Evolutionary conservation across 352 stramenopile species (phyloP).

Genomic region (Phytopythium boreale): DNA sequence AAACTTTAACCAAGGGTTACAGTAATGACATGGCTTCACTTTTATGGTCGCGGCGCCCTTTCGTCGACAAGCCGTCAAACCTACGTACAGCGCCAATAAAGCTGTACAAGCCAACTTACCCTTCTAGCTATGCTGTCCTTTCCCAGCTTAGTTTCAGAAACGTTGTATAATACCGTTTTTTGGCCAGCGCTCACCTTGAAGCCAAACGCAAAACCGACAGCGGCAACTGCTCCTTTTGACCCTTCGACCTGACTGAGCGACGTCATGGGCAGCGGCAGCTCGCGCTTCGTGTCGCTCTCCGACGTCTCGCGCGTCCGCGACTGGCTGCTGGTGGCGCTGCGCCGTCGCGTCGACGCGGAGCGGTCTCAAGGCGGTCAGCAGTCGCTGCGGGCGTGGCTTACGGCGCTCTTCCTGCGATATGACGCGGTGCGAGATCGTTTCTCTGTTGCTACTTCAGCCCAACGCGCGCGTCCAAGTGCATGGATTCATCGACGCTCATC

Average conservation of each 20-base stretch:
- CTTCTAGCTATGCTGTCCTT: too few relatives aligned
- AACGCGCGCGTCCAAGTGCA: too few relatives aligned
- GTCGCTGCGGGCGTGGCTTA: slow-evolving; percentile 17
- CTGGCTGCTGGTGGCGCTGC: slow-evolving; percentile 29
- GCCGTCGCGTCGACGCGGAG: slow-evolving; percentile 12
- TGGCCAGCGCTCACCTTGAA: neutral
- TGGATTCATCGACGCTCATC: neutral
- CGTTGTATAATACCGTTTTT: too few relatives aligned
- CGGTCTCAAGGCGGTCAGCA: neutral
- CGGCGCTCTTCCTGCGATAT: slow-evolving; percentile 21
- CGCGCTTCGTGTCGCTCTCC: slow-evolving; percentile 23
- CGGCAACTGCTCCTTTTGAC: neutral
- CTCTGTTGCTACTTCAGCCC: neutral
- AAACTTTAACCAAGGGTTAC: neutral
- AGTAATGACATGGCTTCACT: slow-evolving; percentile 2
- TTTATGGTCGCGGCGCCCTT: slow-evolving; percentile 3
- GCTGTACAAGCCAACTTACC: too few relatives aligned
- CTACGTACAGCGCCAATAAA: neutral
- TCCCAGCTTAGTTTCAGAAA: too few relatives aligned
- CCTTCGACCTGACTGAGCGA: neutral
- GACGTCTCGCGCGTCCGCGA: slow-evolving; percentile 26
- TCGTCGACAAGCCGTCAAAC: neutral
- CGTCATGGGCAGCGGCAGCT: slow-evolving; percentile 26
- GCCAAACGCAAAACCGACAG: neutral
- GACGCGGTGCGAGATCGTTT: slow-evolving; percentile 19